phyloP scores from a whole-genome alignment of 1,284 basidiomycete species.

The Ceraceosorus guamensis region DNA sequence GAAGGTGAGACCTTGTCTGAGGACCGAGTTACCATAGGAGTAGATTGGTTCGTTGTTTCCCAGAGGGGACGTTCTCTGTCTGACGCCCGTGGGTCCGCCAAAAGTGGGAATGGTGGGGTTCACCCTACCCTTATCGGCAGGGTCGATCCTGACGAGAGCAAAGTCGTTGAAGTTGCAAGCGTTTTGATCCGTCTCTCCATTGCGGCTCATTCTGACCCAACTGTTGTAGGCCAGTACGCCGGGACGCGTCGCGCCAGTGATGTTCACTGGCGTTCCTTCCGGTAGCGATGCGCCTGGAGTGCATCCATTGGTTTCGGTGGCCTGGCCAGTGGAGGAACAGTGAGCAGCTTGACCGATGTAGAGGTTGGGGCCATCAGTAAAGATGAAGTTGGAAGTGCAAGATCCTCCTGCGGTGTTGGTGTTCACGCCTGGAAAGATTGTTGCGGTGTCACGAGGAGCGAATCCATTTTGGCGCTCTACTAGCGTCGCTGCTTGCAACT shows the following conservation, averaged over 20 bases:
- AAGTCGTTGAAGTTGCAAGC: constrained; percentile 29
- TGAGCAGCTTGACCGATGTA: constrained; percentile 32
- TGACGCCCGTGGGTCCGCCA: constrained; percentile 24
- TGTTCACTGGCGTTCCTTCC: constrained; percentile 24
- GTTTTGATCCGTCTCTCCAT: constrained; percentile 23
- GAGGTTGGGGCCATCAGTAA: constrained; percentile 18
- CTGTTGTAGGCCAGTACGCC: constrained; percentile 24
- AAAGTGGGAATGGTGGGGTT: constrained; percentile 30
- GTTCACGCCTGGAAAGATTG: constrained; percentile 32
- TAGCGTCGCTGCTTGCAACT: no score
- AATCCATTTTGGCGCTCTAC: no score
- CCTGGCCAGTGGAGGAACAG: constrained; percentile 21
- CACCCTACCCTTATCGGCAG: constrained; percentile 25
- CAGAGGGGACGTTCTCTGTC: constrained; percentile 13
- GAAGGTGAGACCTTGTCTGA: constrained; percentile 22
- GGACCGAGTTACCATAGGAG: constrained; percentile 33
- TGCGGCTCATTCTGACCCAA: constrained; percentile 27
- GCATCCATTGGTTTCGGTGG: constrained; percentile 26
- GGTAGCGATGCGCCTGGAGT: constrained; percentile 17
- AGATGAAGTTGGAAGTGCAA: constrained; percentile 32
- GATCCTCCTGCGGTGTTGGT: constrained; percentile 22
- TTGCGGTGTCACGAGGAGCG: constrained; percentile 16
- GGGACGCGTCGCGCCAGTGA: constrained; percentile 23
- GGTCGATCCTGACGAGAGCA: constrained; percentile 26
- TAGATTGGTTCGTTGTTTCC: constrained; percentile 18